These are phyloP conservation scores for Gossypium laxum DNA, from an alignment of 441 rosid genomes.

Conservation along the genomic window DNA sequence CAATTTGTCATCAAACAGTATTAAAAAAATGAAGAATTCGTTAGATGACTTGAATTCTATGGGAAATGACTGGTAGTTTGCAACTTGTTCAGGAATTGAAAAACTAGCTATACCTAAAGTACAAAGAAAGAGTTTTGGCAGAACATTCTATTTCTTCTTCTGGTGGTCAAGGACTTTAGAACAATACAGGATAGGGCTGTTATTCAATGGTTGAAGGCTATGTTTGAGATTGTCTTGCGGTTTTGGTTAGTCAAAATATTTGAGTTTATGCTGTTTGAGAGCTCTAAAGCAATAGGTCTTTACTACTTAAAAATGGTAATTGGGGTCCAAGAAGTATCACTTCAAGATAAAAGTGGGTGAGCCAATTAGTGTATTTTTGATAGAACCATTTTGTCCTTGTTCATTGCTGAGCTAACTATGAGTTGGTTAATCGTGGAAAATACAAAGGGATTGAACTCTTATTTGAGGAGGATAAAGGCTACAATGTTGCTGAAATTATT, in stretches of 20 bases:
- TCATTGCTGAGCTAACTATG: neutral
- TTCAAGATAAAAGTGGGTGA: neutral
- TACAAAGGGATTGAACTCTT: neutral
- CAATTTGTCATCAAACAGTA: slow-evolving; percentile 7
- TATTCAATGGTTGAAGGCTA: neutral
- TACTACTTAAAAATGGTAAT: neutral
- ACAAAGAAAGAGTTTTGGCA: neutral
- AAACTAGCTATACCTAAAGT: neutral
- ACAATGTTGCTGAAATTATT: neutral
- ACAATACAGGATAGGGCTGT: neutral
- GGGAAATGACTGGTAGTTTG: neutral
- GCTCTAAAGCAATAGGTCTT: neutral
- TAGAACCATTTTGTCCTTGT: slow-evolving; percentile 1
- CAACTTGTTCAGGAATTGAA: neutral
- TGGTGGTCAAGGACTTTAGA: neutral
- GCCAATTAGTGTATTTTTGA: neutral
- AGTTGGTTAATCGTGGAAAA: neutral
- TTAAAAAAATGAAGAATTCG: neutral
- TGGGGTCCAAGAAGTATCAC: neutral
- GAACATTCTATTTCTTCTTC: neutral
- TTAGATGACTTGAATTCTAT: neutral
- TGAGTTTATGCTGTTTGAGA: neutral
- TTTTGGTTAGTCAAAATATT: neutral
- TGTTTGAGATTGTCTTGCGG: neutral
- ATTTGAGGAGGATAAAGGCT: neutral